Percentiles rank a stretch among this genome's conserved stretches.
Evolutionary conservation across 2,329 filamentous ascomycete species (phyloP).

Genomic region (Massarina eburnea): DNA sequence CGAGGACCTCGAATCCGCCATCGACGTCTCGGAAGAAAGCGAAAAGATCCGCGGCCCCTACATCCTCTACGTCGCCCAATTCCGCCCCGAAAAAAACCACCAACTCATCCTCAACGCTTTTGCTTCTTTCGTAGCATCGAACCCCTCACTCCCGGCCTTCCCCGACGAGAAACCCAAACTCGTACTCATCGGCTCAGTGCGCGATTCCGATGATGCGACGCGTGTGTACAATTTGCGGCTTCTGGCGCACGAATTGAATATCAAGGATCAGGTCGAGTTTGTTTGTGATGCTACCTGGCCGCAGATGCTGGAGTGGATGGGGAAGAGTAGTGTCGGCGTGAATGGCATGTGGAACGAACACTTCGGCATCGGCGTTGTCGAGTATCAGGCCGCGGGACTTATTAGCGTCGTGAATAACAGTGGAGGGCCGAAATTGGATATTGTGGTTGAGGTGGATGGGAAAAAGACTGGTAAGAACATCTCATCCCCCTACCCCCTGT

Average conservation of each 20-base stretch:
- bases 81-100: conserved; percentile 97
- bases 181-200: conserved; percentile 88
- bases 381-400: conserved; percentile 93
- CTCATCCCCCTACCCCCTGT: not conserved
- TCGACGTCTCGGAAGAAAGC: conserved; percentile 69
- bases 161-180: conserved; percentile 62
- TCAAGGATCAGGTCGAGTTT: conserved; percentile 84
- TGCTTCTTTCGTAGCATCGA: conserved; percentile 63
- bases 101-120: conserved; percentile 83
- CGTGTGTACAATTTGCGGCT: conserved; percentile 86
- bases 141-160: conserved; percentile 42
- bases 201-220: conserved; percentile 77
- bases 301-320: conserved; percentile 77
- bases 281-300: conserved; percentile 89
- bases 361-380: conserved; percentile 96
- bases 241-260: conserved; percentile 76
- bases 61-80: conserved; percentile 93
- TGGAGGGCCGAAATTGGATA: conserved; percentile 90
- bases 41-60: conserved; percentile 70
- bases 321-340: conserved; percentile 77
- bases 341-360: conserved; percentile 99
- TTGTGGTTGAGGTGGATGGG: conserved; percentile 79
- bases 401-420: conserved; percentile 92
- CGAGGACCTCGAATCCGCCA: conserved; percentile 72
- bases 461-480: conserved; percentile 66